phyloP scores from a whole-genome alignment of 2,329 filamentous ascomycete species.

The Beauveria australis region DNA sequence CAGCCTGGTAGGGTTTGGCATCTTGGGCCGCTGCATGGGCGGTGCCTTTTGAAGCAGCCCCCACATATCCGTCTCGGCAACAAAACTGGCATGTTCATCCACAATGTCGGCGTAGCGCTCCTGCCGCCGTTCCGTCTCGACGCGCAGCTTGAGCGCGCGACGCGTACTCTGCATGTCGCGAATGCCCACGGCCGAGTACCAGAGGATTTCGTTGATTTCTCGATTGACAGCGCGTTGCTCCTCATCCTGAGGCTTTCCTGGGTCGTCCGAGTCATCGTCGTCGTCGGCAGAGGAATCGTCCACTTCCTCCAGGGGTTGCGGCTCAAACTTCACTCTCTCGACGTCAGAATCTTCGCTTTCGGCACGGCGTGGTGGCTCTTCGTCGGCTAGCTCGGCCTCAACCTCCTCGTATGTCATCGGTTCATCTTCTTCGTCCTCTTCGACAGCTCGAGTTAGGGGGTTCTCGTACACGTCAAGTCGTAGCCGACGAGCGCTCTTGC shows the following conservation, averaged over 20 bases:
- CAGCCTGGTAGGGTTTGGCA: slow-evolving; percentile 11
- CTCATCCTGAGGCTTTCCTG: slow-evolving; percentile 12
- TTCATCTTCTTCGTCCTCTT: slow-evolving; percentile 18
- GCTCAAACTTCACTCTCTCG: neutral
- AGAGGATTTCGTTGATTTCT: slow-evolving; percentile 36
- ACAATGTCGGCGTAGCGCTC: slow-evolving; percentile 35
- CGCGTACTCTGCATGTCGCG: slow-evolving; percentile 29
- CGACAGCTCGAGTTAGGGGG: slow-evolving; percentile 16
- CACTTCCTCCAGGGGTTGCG: neutral
- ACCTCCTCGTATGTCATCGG: slow-evolving; percentile 36
- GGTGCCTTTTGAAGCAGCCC: slow-evolving; percentile 31
- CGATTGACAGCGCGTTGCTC: slow-evolving; percentile 23
- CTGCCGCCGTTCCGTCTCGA: slow-evolving; percentile 32
- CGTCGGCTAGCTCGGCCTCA: slow-evolving; percentile 28
- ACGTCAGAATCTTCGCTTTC: neutral
- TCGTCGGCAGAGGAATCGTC: slow-evolving; percentile 11
- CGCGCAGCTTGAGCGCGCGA: slow-evolving; percentile 28
- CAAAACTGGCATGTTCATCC: slow-evolving; percentile 31
- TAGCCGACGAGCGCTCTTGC: slow-evolving; percentile 38
- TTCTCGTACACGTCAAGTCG: slow-evolving; percentile 39
- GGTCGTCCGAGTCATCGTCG: slow-evolving; percentile 7
- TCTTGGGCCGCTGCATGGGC: slow-evolving; percentile 22
- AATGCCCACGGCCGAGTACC: slow-evolving; percentile 32
- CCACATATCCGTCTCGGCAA: slow-evolving; percentile 40
- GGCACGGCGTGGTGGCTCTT: slow-evolving; percentile 6